A percentile compares a stretch with the other conserved stretches of the same genome.
Evolutionary conservation across 208 protist species (phyloP).

Genomic region (Novymonas esmeraldas): DNA sequence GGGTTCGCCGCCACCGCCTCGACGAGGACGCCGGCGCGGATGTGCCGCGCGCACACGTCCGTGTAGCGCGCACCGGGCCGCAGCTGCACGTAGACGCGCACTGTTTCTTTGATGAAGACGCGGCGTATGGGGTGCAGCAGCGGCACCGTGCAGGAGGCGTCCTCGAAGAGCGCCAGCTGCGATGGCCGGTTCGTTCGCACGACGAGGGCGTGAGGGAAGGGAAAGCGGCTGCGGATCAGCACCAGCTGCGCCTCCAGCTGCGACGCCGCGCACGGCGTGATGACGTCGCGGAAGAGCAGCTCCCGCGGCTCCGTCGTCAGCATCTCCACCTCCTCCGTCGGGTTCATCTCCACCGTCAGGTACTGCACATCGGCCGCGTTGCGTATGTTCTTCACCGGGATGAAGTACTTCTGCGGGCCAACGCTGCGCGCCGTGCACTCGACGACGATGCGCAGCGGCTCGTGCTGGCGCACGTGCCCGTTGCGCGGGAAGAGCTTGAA

Average conservation of each 20-base stretch:
- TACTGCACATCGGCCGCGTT: constrained; percentile 70
- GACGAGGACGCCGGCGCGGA: constrained; percentile 71
- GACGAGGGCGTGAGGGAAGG: constrained; percentile 63
- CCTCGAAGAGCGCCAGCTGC: constrained; percentile 76
- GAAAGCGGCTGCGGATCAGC: constrained; percentile 64
- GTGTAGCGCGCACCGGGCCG: constrained; percentile 54
- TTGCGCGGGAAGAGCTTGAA: constrained; percentile 85
- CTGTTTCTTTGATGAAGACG: constrained; percentile 59
- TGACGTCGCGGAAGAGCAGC: constrained; percentile 65
- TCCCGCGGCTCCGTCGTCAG: constrained; percentile 66
- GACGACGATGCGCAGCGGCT: constrained; percentile 71
- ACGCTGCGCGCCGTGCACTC: constrained; percentile 77
- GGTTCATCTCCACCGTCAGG: constrained; percentile 78
- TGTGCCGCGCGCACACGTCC: constrained; percentile 40
- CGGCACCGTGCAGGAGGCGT: constrained; percentile 67
- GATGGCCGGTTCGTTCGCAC: constrained; percentile 80
- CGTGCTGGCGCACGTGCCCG: constrained; percentile 43
- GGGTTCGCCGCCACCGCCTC: constrained; percentile 60
- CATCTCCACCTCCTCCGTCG: constrained; percentile 63
- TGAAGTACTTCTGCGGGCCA: constrained; percentile 84
- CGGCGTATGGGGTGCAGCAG: constrained; percentile 60
- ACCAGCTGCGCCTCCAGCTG: constrained; percentile 68
- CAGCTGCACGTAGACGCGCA: constrained; percentile 78
- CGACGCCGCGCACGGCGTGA: constrained; percentile 63
- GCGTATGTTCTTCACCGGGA: constrained; percentile 82